These are phyloP conservation scores for Fraxinus floribunda DNA, from an alignment of 305 asterid species.

Conservation along the genomic window DNA sequence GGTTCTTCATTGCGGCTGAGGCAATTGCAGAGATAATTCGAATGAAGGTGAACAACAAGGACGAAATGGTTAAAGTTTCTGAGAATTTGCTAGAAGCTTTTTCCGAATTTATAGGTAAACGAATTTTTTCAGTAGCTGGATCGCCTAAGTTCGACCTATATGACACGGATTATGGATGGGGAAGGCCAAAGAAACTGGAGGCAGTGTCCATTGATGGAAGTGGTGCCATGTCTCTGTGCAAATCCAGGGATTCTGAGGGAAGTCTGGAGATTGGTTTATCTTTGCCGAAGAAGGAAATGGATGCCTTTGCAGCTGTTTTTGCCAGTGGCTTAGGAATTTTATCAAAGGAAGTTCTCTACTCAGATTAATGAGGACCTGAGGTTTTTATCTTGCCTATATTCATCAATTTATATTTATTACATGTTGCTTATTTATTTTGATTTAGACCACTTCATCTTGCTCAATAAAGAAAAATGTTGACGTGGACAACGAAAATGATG, in stretches of 20 bases:
- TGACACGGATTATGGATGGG: conserved; percentile 43
- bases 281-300: conserved; percentile 38
- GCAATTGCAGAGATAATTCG: conserved; percentile 24
- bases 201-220: conserved; percentile 35
- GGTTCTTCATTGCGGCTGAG: conserved; percentile 34
- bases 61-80: conserved; percentile 28
- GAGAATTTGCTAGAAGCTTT: conserved; percentile 28
- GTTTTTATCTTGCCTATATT: neutral
- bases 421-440: neutral
- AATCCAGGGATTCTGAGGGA: conserved; percentile 27
- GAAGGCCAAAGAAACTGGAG: conserved; percentile 39
- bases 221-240: conserved; percentile 40
- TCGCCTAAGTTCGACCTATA: conserved; percentile 40
- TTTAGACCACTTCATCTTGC: neutral
- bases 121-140: conserved; percentile 28
- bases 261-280: conserved; percentile 53
- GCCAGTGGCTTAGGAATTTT: conserved; percentile 24
- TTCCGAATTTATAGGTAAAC: neutral
- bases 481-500: neutral
- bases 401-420: neutral
- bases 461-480: neutral
- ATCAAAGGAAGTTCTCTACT: neutral
- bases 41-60: conserved; percentile 20
- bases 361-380: neutral
- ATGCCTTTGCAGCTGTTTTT: conserved; percentile 43